Evolutionary conservation across 2,329 filamentous ascomycete genomes (phyloP), one percentile per base, ranked within the genome.

Genomic region (Didymella glomerata): DNA sequence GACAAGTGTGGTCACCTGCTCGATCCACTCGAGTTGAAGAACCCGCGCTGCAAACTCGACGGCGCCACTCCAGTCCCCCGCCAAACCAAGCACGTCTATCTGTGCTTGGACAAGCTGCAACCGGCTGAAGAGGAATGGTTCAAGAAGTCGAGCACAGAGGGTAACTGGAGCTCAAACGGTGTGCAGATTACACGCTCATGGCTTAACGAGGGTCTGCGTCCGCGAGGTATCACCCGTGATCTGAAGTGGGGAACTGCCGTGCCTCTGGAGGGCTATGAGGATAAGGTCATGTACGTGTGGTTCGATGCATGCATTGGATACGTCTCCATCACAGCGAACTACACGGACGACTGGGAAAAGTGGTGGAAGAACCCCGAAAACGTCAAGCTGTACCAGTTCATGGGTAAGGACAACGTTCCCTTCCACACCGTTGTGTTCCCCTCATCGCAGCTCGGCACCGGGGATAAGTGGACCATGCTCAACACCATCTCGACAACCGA

Each of bases 381-480:
- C 32, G 93, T 97, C 47, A 86, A 90, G 73, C 85, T 97, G 13
- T 97, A 95, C 78, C 93, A 97, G 44, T 80, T 97, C 83, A 91
- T 97, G 87, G 93, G 93, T 79, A 97, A 97, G 77, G 91, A 94
- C 77, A 93, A 94, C 67, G 90, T 92, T 16, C 88, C 88, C 7
- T 95, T 94, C 83, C 93, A 97, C 80, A 91, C 90, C 44, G 91
- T 97, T 71, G 93, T 96, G 73, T 97, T 96, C 83, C 94, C 94
- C 1, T 91, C 86, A 28, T 93, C 89, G 41, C 90, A 97, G 76
- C 83, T 97, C 11, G 93, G 93, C 57, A 94, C 93, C 0, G 83
- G 85, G 44, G 89, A 96, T 68, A 88, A 89, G 63, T 97, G 93
- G 93, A 97, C 92, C 48, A 91, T 90, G 86, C 85, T 96, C 32